These are phyloP conservation scores for Metschnikowia lochheadii DNA, from an alignment of 805 yeast species.

Conservation along the genomic window DNA sequence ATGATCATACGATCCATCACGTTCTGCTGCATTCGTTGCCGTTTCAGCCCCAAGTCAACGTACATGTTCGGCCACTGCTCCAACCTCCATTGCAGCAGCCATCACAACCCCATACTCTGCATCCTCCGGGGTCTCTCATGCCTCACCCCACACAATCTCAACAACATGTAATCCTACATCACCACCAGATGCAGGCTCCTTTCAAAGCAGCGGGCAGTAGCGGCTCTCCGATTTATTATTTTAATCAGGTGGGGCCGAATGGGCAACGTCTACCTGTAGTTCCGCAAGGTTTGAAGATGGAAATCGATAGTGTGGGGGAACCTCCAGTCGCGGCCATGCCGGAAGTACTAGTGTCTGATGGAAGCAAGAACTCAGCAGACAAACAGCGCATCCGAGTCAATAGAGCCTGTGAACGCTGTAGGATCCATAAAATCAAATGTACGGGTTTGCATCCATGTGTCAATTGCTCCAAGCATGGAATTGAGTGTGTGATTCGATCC, in stretches of 20 bases:
- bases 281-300: background rate
- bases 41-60: background rate
- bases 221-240: background rate
- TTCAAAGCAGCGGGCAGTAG: background rate
- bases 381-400: constrained; percentile 37
- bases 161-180: background rate
- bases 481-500: constrained; percentile 27
- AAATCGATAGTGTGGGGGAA: background rate
- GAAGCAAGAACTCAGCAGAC: background rate
- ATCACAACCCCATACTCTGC: background rate
- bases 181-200: background rate
- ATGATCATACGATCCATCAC: background rate
- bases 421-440: constrained; percentile 54
- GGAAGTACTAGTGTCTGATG: background rate
- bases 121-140: background rate
- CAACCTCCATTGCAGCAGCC: constrained; percentile 1
- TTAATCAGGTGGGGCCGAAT: background rate
- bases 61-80: background rate
- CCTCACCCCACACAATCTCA: background rate
- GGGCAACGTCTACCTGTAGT: background rate
- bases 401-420: constrained; percentile 55
- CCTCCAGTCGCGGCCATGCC: background rate
- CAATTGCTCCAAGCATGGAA: constrained; percentile 39
- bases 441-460: constrained; percentile 50
- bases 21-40: background rate